Evolutionary conservation across 2,329 filamentous ascomycete species (phyloP).

Genomic region (Calonectria hawksworthii): DNA sequence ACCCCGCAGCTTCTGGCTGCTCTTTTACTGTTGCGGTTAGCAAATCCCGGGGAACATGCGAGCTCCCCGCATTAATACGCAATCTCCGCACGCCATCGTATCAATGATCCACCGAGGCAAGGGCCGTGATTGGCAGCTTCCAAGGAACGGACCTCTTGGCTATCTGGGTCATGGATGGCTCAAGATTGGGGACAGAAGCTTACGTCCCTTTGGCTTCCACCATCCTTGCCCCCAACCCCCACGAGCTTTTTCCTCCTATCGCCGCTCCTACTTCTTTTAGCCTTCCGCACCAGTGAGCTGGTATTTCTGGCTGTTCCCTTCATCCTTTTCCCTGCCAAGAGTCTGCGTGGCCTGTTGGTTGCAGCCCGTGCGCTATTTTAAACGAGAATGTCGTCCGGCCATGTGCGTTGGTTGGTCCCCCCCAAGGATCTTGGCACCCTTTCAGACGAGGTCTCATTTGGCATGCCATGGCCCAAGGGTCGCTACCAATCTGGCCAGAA

Average conservation of each 20-base stretch:
- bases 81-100: conserved; percentile 8
- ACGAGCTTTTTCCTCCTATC: neutral
- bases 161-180: neutral
- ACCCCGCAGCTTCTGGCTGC: neutral
- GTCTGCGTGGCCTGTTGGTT: neutral
- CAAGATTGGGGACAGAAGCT: neutral
- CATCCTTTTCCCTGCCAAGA: neutral
- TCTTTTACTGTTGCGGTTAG: neutral
- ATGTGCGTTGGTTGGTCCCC: conserved; percentile 27
- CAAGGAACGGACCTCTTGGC: neutral
- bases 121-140: neutral
- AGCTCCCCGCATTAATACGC: conserved; percentile 9
- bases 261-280: neutral
- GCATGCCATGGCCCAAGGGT: conserved; percentile 37
- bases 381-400: conserved; percentile 24
- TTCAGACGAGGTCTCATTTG: conserved; percentile 32
- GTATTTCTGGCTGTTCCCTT: neutral
- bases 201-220: neutral
- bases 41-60: conserved; percentile 15
- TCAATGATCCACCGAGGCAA: conserved; percentile 13
- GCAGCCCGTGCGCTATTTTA: conserved; percentile 5
- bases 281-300: conserved; percentile 11
- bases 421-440: neutral
- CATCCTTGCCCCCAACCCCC: conserved; percentile 4
- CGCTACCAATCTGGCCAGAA: conserved; percentile 28